Conservation (phyloP, 768 basidiomycete species). For the Mycena leptocephala region DNA sequence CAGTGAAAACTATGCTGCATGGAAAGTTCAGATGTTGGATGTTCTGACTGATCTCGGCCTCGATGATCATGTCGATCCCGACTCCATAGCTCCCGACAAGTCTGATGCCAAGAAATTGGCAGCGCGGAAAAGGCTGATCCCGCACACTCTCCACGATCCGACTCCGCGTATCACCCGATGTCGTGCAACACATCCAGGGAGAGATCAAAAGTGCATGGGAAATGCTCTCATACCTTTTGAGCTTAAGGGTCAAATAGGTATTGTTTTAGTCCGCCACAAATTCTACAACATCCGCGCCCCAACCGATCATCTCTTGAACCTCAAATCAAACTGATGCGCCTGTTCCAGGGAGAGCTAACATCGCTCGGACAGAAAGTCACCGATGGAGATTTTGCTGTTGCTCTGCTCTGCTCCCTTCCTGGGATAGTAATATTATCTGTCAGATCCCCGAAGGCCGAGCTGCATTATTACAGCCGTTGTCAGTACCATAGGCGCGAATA, state of each 20-base stretch:
- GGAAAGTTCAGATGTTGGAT: slow-evolving; percentile 10
- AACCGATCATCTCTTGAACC: not conserved
- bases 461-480: no score
- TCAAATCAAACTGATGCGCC: slow-evolving; percentile 6
- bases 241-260: slow-evolving; percentile 1
- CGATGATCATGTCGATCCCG: slow-evolving; percentile 3
- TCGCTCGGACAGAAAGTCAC: not conserved
- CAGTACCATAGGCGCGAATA: no score
- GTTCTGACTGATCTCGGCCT: not conserved
- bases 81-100: not conserved
- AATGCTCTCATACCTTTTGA: slow-evolving; percentile 2
- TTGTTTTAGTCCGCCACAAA: slow-evolving; percentile 1
- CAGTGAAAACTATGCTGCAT: not conserved
- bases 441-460: no score
- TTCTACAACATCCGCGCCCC: not conserved
- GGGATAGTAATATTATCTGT: no score
- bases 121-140: not conserved
- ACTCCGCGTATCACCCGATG: not conserved
- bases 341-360: slow-evolving; percentile 8
- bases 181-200: not conserved
- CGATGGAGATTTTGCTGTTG: not conserved
- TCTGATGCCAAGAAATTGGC: not conserved
- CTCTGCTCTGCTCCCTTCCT: slow-evolving; percentile 2
- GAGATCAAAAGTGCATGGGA: not conserved
- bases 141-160: not conserved